phyloP scores from a whole-genome alignment of 2,329 filamentous ascomycete species.

The Hypoxylon sp. region DNA sequence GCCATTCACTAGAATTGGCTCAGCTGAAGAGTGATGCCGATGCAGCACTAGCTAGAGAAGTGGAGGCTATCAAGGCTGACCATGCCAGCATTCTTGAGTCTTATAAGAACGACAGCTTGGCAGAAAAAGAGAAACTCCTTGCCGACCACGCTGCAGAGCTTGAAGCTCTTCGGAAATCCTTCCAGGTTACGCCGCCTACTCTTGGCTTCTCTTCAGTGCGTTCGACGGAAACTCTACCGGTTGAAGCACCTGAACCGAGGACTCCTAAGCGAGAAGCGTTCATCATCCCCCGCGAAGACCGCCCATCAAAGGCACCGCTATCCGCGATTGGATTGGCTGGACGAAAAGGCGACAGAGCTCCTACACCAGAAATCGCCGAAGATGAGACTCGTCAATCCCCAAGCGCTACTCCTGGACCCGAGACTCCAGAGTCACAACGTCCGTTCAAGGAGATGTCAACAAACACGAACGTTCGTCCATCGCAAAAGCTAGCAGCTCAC shows the following conservation, averaged over 20 bases:
- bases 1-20: slow-evolving; percentile 46
- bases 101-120: slow-evolving; percentile 42
- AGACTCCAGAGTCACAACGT: slow-evolving; percentile 69
- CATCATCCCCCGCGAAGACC: slow-evolving; percentile 67
- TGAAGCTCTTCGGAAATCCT: slow-evolving; percentile 50
- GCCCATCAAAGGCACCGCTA: slow-evolving; percentile 58
- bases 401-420: slow-evolving; percentile 57
- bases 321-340: slow-evolving; percentile 61
- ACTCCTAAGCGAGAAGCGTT: slow-evolving; percentile 70
- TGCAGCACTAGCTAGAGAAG: slow-evolving; percentile 42
- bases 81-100: slow-evolving; percentile 48
- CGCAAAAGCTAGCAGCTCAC: slow-evolving; percentile 58
- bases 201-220: slow-evolving; percentile 63
- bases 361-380: slow-evolving; percentile 70
- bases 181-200: slow-evolving; percentile 48
- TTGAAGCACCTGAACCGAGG: slow-evolving; percentile 57
- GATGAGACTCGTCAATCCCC: slow-evolving; percentile 73
- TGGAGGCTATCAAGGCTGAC: slow-evolving; percentile 43
- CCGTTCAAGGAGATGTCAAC: slow-evolving; percentile 75
- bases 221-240: slow-evolving; percentile 63
- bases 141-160: slow-evolving; percentile 51
- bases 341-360: slow-evolving; percentile 59
- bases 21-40: slow-evolving; percentile 47
- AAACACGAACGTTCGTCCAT: slow-evolving; percentile 64
- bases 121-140: slow-evolving; percentile 50